Conservation (phyloP, 2,329 filamentous ascomycete species). For the Colletotrichum noveboracense region DNA sequence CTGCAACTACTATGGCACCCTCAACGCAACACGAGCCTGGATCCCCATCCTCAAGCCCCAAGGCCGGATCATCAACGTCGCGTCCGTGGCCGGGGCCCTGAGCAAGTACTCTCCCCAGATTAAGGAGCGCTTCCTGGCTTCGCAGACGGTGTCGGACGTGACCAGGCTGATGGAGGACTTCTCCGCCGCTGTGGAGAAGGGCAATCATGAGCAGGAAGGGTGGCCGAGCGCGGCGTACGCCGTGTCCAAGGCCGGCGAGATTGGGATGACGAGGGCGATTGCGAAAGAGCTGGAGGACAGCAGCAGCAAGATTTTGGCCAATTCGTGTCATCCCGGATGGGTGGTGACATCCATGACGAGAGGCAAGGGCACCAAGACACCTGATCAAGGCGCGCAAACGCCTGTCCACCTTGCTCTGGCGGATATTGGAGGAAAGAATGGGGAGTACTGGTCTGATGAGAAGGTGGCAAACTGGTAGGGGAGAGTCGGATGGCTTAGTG, state of each 20-base stretch:
- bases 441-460: slow-evolving; percentile 43
- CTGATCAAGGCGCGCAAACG: slow-evolving; percentile 48
- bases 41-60: slow-evolving; percentile 48
- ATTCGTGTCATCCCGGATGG: slow-evolving; percentile 47
- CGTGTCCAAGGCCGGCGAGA: slow-evolving; percentile 48
- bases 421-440: slow-evolving; percentile 39
- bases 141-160: slow-evolving; percentile 45
- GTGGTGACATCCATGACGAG: slow-evolving; percentile 53
- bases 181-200: slow-evolving; percentile 46
- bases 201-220: slow-evolving; percentile 48
- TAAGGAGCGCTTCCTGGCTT: slow-evolving; percentile 43
- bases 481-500: background rate
- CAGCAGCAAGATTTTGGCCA: slow-evolving; percentile 33
- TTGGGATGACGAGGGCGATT: slow-evolving; percentile 43
- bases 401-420: slow-evolving; percentile 46
- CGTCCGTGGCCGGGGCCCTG: slow-evolving; percentile 47
- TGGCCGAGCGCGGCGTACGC: slow-evolving; percentile 57
- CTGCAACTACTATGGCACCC: slow-evolving; percentile 58
- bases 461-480: slow-evolving; percentile 36
- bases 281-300: slow-evolving; percentile 36
- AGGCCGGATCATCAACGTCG: slow-evolving; percentile 55
- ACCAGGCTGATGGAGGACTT: slow-evolving; percentile 55
- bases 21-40: slow-evolving; percentile 47
- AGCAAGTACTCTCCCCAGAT: slow-evolving; percentile 50
- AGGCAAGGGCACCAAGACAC: slow-evolving; percentile 40